Evolutionary conservation across 2,329 filamentous ascomycete species (phyloP).

Genomic region (Ascochyta koolunga): DNA sequence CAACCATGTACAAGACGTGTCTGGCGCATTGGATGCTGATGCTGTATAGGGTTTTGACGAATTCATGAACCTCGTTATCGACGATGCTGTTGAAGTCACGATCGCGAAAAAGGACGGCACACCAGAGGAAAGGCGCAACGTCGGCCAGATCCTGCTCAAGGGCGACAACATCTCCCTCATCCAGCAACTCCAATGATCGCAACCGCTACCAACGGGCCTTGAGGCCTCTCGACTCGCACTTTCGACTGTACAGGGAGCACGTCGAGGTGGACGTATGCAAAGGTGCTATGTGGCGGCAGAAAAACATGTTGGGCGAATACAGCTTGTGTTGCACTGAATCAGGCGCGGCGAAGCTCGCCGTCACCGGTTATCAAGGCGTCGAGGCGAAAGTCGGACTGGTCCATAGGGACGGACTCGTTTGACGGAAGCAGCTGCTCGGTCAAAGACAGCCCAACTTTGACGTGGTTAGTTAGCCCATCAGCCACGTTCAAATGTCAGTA

Average conservation of each 20-base stretch:
- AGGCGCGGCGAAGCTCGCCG: conserved; percentile 57
- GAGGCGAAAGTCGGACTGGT: conserved; percentile 77
- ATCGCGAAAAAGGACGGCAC: conserved; percentile 75
- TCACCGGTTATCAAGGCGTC: conserved; percentile 78
- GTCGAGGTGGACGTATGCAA: conserved; percentile 2
- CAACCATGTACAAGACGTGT: neutral
- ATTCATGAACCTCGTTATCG: conserved; percentile 98
- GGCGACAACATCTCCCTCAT: conserved; percentile 88
- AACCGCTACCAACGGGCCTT: neutral
- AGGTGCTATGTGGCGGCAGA: conserved; percentile 4
- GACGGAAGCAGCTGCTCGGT: conserved; percentile 79
- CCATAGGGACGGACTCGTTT: conserved; percentile 72
- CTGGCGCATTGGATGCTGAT: conserved; percentile 21
- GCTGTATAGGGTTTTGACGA: conserved; percentile 85
- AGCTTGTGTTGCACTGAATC: conserved; percentile 1
- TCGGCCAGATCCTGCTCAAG: conserved; percentile 87
- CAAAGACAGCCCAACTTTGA: conserved; percentile 77
- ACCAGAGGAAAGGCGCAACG: conserved; percentile 75
- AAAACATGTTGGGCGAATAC: conserved; percentile 1
- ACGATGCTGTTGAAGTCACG: conserved; percentile 92
- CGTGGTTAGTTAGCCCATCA: conserved; percentile 46
- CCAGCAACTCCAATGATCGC: conserved; percentile 49
- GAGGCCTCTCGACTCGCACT: conserved; percentile 4
- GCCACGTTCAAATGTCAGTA: conserved; percentile 35
- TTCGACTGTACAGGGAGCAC: conserved; percentile 12